These are phyloP conservation scores for Pestalotiopsis fici DNA, from an alignment of 2,329 filamentous ascomycete species.

Conservation along the genomic window DNA sequence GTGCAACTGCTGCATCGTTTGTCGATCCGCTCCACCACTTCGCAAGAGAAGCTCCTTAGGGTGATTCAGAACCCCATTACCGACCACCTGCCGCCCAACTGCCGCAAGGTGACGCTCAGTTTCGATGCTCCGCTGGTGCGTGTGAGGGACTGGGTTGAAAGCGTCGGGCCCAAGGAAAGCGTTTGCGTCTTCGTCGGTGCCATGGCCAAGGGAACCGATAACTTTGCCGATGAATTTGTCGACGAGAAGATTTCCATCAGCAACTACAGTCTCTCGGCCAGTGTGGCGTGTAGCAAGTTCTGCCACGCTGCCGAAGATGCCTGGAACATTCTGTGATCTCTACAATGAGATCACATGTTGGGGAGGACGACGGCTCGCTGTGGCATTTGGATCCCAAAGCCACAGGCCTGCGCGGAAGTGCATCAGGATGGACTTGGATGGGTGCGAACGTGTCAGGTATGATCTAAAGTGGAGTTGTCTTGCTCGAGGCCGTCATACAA, in stretches of 20 bases:
- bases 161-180: constrained; percentile 79
- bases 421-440: constrained; percentile 19
- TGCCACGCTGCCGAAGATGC: constrained; percentile 97
- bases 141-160: constrained; percentile 85
- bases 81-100: constrained; percentile 94
- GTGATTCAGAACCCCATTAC: constrained; percentile 99
- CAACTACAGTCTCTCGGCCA: constrained; percentile 95
- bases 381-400: neutral
- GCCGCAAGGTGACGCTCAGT: constrained; percentile 94
- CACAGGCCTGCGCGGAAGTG: neutral
- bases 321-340: constrained; percentile 82
- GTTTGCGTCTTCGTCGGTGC: constrained; percentile 97
- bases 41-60: constrained; percentile 94
- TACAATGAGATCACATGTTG: neutral
- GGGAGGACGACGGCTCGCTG: neutral
- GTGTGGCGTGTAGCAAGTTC: constrained; percentile 99
- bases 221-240: constrained; percentile 91
- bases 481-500: constrained; percentile 66
- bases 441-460: constrained; percentile 30
- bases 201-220: constrained; percentile 96
- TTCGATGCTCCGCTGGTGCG: constrained; percentile 89
- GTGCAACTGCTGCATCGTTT: constrained; percentile 94
- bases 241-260: constrained; percentile 98
- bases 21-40: constrained; percentile 94
- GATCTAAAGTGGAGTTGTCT: constrained; percentile 27